phyloP scores from a whole-genome alignment of 176 grass and related monocot species.

The Coix lacrymajobi region DNA sequence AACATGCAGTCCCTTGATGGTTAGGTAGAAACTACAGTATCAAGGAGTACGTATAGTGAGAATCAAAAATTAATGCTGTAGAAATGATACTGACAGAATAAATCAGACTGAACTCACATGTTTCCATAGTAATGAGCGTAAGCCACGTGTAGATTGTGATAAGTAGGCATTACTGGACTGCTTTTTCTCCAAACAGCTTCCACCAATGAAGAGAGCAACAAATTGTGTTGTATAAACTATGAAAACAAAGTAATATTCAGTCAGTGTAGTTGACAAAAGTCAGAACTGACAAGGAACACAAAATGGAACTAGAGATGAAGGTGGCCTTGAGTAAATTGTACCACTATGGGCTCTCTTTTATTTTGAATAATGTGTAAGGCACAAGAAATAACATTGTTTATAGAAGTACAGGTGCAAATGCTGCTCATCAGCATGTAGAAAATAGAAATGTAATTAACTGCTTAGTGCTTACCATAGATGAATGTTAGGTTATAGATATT shows the following conservation, averaged over 20 bases:
- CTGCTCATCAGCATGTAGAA: neutral
- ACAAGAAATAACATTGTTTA: neutral
- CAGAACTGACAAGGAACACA: neutral
- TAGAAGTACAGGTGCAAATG: neutral
- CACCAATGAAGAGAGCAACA: constrained; percentile 75
- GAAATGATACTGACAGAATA: neutral
- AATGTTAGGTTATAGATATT: neutral
- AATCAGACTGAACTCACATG: constrained; percentile 48
- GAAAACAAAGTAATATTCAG: neutral
- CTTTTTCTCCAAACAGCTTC: constrained; percentile 45
- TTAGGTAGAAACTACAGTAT: neutral
- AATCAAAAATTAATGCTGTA: neutral
- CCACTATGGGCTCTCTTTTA: neutral
- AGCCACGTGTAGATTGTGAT: constrained; percentile 76
- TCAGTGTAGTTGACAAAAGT: neutral
- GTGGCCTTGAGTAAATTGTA: constrained; percentile 1
- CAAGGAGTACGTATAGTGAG: neutral
- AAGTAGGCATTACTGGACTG: constrained; percentile 73
- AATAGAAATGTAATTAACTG: neutral
- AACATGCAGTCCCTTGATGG: neutral
- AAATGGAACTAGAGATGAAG: neutral
- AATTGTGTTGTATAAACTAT: constrained; percentile 86
- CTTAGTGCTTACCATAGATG: neutral
- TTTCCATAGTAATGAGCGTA: constrained; percentile 78
- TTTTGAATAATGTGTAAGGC: neutral